Conservation (phyloP, 352 stramenopile genomes). For the Pythium vanterpoolii region DNA sequence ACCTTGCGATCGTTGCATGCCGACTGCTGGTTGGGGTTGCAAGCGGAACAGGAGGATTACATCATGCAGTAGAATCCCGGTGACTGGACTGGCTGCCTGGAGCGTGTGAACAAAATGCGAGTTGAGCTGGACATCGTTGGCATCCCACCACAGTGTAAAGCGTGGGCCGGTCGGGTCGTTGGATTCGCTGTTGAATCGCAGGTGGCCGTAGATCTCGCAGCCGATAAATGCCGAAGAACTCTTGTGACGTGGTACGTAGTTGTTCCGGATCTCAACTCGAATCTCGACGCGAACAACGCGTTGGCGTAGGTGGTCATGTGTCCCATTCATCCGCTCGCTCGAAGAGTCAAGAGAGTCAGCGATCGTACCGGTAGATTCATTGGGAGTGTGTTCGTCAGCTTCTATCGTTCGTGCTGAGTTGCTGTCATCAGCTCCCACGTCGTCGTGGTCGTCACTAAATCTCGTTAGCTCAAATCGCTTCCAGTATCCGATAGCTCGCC, state of each 20-base stretch:
- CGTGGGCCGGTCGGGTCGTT: conserved; percentile 1
- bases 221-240: conserved; percentile 14
- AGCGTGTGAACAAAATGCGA: conserved; percentile 41
- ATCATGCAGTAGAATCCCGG: conserved; percentile 2
- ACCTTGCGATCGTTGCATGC: background rate
- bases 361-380: background rate
- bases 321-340: background rate
- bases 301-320: background rate
- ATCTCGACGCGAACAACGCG: conserved; percentile 13
- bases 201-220: conserved; percentile 41
- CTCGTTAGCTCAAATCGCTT: conserved; percentile 11
- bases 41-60: conserved; percentile 11
- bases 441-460: background rate
- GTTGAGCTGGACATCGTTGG: conserved; percentile 34
- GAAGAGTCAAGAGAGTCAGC: background rate
- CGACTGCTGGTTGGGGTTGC: background rate
- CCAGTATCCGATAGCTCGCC: conserved; percentile 11
- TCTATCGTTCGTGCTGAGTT: background rate
- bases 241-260: background rate
- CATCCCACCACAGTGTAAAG: conserved; percentile 64
- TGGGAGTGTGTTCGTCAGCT: background rate
- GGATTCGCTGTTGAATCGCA: conserved; percentile 16
- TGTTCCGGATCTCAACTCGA: conserved; percentile 14
- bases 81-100: conserved; percentile 1
- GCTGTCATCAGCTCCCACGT: background rate